Evolutionary conservation across 148 eudicot species (phyloP).

Genomic region (Pouteria glomerata): DNA sequence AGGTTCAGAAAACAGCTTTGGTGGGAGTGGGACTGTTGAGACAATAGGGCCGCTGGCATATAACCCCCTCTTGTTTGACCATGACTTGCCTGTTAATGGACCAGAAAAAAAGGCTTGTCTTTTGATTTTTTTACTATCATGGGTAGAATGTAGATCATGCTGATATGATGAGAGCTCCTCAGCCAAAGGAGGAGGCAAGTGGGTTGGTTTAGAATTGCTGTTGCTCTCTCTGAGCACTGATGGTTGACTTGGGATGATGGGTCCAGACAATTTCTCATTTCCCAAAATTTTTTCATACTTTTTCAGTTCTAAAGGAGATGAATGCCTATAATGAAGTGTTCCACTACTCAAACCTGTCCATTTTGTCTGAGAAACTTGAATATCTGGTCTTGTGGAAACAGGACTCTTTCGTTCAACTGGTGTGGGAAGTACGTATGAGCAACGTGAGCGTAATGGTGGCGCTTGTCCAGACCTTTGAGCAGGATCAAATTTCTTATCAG

Average conservation of each 20-base stretch:
- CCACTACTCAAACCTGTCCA: conserved; percentile 16
- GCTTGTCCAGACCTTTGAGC: conserved; percentile 46
- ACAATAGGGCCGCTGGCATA: conserved; percentile 36
- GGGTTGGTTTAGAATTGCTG: conserved; percentile 21
- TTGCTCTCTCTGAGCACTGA: conserved; percentile 61
- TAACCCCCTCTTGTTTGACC: conserved; percentile 30
- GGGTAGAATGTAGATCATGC: conserved; percentile 24
- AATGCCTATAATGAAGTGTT: conserved; percentile 34
- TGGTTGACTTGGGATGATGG: conserved; percentile 28
- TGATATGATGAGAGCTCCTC: conserved; percentile 34
- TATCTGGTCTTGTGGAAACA: conserved; percentile 26
- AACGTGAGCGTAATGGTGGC: conserved; percentile 43
- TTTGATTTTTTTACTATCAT: conserved; percentile 40
- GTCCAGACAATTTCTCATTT: conserved; percentile 39
- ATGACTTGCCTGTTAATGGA: conserved; percentile 52
- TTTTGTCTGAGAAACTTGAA: conserved; percentile 31
- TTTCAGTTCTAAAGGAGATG: conserved; percentile 40
- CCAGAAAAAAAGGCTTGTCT: conserved; percentile 72
- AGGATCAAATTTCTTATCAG: conserved; percentile 52
- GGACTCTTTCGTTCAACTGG: conserved; percentile 53
- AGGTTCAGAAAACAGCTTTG: conserved; percentile 50
- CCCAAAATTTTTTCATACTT: conserved; percentile 35
- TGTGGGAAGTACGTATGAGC: conserved; percentile 74
- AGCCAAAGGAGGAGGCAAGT: conserved; percentile 43
- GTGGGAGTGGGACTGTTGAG: conserved; percentile 29